These are phyloP conservation scores for Globisporangium iwayamae DNA, from an alignment of 352 stramenopile genomes.

Conservation along the genomic window DNA sequence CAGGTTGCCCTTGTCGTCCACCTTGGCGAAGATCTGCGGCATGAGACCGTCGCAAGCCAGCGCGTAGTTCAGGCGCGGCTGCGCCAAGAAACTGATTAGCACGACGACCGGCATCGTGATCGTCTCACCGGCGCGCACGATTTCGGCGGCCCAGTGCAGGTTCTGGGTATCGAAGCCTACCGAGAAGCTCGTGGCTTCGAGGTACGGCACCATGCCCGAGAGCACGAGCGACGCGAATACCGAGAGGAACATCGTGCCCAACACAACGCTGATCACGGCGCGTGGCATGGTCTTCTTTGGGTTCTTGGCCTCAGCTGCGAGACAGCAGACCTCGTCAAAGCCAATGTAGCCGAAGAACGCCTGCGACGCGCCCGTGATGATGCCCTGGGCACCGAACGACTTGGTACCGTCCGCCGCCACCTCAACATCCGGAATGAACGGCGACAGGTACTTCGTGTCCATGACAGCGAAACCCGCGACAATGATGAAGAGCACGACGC, in stretches of 20 bases:
- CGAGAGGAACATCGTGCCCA: constrained; percentile 57
- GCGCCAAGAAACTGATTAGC: constrained; percentile 90
- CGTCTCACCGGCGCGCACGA: constrained; percentile 54
- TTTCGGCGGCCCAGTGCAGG: constrained; percentile 39
- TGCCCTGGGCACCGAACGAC: constrained; percentile 35
- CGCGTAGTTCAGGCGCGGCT: constrained; percentile 91
- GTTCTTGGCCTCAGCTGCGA: constrained; percentile 75
- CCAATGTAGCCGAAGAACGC: constrained; percentile 93
- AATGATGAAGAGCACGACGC: constrained; percentile 92
- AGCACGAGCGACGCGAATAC: constrained; percentile 80
- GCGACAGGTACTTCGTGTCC: constrained; percentile 74
- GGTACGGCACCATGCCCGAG: constrained; percentile 51
- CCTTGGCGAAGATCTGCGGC: constrained; percentile 86
- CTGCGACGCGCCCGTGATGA: constrained; percentile 76
- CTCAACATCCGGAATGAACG: constrained; percentile 52
- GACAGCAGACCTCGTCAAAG: constrained; percentile 92
- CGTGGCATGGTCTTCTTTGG: constrained; percentile 65
- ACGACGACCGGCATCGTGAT: constrained; percentile 93
- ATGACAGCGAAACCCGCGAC: constrained; percentile 82
- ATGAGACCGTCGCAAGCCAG: constrained; percentile 92
- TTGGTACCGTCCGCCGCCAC: constrained; percentile 3
- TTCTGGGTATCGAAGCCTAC: constrained; percentile 38
- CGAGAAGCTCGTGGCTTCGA: constrained; percentile 27
- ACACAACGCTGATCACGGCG: constrained; percentile 76
- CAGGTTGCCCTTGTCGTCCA: constrained; percentile 77